Evolutionary conservation across 306 rosid species (phyloP).

Genomic region (Urtica urens): DNA sequence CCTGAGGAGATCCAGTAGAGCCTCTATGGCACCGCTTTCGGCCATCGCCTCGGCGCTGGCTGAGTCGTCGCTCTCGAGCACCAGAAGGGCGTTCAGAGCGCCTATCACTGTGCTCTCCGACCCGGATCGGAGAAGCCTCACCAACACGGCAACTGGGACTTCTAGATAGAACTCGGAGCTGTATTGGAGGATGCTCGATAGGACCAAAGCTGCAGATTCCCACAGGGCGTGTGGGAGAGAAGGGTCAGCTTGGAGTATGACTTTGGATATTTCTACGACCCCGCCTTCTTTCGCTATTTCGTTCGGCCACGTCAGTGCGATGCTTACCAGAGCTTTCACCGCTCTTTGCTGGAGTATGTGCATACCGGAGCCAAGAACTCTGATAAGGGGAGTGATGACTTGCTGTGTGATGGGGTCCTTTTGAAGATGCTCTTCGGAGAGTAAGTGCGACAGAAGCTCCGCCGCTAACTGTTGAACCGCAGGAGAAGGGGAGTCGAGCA

Average conservation of each 20-base stretch:
- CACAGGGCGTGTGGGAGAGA: slow-evolving; percentile 92
- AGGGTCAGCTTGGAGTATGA: slow-evolving; percentile 87
- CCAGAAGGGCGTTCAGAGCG: slow-evolving; percentile 93
- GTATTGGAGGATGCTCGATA: slow-evolving; percentile 86
- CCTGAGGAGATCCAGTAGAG: slow-evolving; percentile 87
- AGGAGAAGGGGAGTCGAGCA: slow-evolving; percentile 79
- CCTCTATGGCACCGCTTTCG: slow-evolving; percentile 99
- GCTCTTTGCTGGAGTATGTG: slow-evolving; percentile 97
- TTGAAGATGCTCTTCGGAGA: slow-evolving; percentile 77
- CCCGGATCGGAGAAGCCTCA: slow-evolving; percentile 89
- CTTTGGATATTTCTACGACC: slow-evolving; percentile 80
- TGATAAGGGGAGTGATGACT: slow-evolving; percentile 79
- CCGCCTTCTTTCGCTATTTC: slow-evolving; percentile 98
- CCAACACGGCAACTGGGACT: slow-evolving; percentile 96
- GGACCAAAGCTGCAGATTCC: slow-evolving; percentile 96
- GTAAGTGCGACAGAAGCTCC: slow-evolving; percentile 91
- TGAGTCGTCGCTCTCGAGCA: slow-evolving; percentile 91
- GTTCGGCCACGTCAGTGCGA: slow-evolving; percentile 91
- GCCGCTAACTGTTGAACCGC: slow-evolving; percentile 97
- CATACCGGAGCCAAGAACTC: slow-evolving; percentile 79
- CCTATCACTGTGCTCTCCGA: slow-evolving; percentile 73
- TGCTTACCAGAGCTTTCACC: slow-evolving; percentile 88
- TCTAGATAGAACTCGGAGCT: slow-evolving; percentile 96
- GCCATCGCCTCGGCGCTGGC: slow-evolving; percentile 97
- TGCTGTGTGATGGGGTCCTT: slow-evolving; percentile 83